Conservation (phyloP, 305 asterid genomes). For the Rubia peregrina region DNA sequence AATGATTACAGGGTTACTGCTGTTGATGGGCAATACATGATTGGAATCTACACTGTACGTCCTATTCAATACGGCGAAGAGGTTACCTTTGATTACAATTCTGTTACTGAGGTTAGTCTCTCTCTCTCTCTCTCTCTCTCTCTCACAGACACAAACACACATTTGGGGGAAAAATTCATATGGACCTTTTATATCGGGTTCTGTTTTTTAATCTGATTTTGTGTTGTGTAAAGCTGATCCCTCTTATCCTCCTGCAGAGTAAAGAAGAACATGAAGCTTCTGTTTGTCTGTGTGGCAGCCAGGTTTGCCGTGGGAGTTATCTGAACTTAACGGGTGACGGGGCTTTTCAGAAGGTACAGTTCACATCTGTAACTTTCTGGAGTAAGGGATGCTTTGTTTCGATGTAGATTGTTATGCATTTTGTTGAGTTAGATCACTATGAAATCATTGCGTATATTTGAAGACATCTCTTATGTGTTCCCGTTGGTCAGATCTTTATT, state of each 20-base stretch:
- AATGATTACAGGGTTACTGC: slow-evolving; percentile 81
- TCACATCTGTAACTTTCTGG: slow-evolving; percentile 15
- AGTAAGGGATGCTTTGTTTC: background rate
- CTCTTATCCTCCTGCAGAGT: slow-evolving; percentile 52
- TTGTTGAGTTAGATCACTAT: background rate
- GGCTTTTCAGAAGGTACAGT: slow-evolving; percentile 79
- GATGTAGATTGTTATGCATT: background rate
- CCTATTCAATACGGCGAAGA: slow-evolving; percentile 96
- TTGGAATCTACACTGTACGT: slow-evolving; percentile 88
- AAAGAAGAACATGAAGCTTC: slow-evolving; percentile 99
- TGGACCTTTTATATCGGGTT: slow-evolving; percentile 7
- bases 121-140: slow-evolving; percentile 11
- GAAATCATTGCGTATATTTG: background rate
- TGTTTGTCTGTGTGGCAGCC: slow-evolving; percentile 96
- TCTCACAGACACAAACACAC: background rate
- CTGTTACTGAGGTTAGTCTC: slow-evolving; percentile 88
- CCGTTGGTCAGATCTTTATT: background rate
- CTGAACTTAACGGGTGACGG: slow-evolving; percentile 96
- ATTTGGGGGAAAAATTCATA: background rate
- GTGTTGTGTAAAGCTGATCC: slow-evolving; percentile 7
- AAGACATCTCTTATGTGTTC: background rate
- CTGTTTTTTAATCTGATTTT: slow-evolving; percentile 4
- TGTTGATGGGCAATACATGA: slow-evolving; percentile 97
- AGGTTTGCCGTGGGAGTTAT: slow-evolving; percentile 98
- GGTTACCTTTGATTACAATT: slow-evolving; percentile 92